Evolutionary conservation across 1,284 basidiomycete genomes (phyloP).

Genomic region (Cutaneotrichosporon daszewskae): DNA sequence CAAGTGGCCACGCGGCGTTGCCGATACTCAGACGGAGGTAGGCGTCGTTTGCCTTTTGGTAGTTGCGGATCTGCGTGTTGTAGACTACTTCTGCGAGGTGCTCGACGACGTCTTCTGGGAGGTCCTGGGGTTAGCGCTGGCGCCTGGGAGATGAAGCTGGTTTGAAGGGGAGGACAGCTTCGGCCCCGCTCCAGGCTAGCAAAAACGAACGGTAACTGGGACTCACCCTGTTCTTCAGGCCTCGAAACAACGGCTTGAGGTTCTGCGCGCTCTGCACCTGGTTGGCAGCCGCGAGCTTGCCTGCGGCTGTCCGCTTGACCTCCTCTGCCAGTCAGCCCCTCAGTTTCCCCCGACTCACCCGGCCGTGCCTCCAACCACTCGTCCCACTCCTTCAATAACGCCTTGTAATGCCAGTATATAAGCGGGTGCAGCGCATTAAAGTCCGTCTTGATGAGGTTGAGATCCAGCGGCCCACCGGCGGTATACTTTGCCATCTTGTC

Average conservation of each 20-base stretch:
- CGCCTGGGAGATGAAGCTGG: too few species aligned
- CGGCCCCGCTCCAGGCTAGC: too few species aligned
- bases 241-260: conserved; percentile 92
- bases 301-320: conserved; percentile 79
- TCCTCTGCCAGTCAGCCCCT: conserved; percentile 37
- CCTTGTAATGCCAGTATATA: conserved; percentile 93
- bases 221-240: conserved; percentile 71
- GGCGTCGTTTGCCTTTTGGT: conserved; percentile 91
- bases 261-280: conserved; percentile 95
- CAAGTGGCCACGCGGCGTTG: conserved; percentile 99
- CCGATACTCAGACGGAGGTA: conserved; percentile 96
- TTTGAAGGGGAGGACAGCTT: too few species aligned
- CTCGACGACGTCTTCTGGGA: conserved; percentile 77
- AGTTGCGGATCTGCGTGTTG: conserved; percentile 90
- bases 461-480: conserved; percentile 50
- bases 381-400: conserved; percentile 90
- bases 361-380: conserved; percentile 86
- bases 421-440: conserved; percentile 95
- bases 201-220: not conserved
- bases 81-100: conserved; percentile 94
- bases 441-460: conserved; percentile 78
- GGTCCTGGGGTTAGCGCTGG: conserved; percentile 52
- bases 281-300: conserved; percentile 88
- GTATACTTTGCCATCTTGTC: conserved; percentile 8
- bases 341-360: conserved; percentile 51